phyloP scores from a whole-genome alignment of 2,329 filamentous ascomycete genomes.

The Penicillium thymicola region DNA sequence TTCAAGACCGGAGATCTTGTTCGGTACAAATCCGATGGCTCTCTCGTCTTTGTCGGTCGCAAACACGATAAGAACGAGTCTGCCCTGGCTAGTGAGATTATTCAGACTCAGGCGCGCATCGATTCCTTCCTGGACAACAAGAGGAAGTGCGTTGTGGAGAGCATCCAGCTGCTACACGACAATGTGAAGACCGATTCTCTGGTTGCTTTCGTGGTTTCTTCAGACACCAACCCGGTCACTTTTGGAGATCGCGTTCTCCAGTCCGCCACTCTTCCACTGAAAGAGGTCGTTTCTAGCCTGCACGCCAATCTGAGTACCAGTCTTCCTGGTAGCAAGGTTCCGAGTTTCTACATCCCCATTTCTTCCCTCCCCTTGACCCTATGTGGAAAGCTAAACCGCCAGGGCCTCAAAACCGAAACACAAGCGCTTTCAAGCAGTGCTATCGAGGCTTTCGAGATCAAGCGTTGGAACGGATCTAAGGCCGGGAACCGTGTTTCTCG shows the following conservation, averaged over 20 bases:
- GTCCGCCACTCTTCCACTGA: conserved; percentile 13
- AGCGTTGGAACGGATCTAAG: conserved; percentile 16
- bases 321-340: conserved; percentile 35
- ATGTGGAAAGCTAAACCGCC: conserved; percentile 34
- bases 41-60: conserved; percentile 32
- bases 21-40: conserved; percentile 38
- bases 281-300: conserved; percentile 12
- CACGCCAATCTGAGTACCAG: conserved; percentile 22
- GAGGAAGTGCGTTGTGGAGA: conserved; percentile 20
- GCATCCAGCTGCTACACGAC: conserved; percentile 5
- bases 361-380: conserved; percentile 31
- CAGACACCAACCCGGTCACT: not conserved
- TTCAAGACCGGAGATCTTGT: conserved; percentile 42
- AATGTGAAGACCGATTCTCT: not conserved
- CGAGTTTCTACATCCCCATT: conserved; percentile 34
- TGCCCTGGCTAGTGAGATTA: not conserved
- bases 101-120: conserved; percentile 16
- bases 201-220: conserved; percentile 22
- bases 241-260: conserved; percentile 9
- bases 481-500: conserved; percentile 9
- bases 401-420: conserved; percentile 15
- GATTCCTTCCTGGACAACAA: conserved; percentile 12
- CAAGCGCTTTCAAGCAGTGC: conserved; percentile 8
- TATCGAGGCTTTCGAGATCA: conserved; percentile 19
- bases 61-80: conserved; percentile 19